Evolutionary conservation across 2,329 filamentous ascomycete species (phyloP), one percentile per base, ranked within the genome.

Genomic region (Phialophora tarda): DNA sequence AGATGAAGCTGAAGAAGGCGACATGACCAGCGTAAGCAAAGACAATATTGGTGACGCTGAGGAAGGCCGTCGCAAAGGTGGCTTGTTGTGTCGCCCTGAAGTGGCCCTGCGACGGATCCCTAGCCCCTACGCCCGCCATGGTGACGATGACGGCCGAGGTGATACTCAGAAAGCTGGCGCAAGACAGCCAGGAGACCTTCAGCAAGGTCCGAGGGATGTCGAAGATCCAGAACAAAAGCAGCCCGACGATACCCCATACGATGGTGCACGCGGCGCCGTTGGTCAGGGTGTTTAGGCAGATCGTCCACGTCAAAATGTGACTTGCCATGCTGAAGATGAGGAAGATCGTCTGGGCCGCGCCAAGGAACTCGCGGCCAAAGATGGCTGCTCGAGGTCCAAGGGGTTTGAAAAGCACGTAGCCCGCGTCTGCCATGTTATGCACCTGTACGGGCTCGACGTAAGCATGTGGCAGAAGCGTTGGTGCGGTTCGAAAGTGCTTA

Each of bases 1-100:
- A 82, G 72, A 89, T 86, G 74, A 91, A 84, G 68, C 82, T 83
- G 76, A 90, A 90, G 79, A 90, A 91, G 68, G 86, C 87, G n/a
- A 88, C 85, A 73, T 89, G 87, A 38, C 87, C 87, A 62, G 87
- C 82, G 79, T 89, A 92, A 63, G 90, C 89, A 67, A 92, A 87
- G 67, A 91, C 82, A 61, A 92, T 91, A 78, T 91, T 91, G 73
- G 81, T 83, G 54, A 90, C 82, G 21, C 86, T 83, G 14, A 86
- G 81, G 73, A 90, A 89, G 23, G 81, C 86, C 53, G 85, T 80
- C 54, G 81, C 79, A 47, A 90, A 81, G 38, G 78, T 78, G 1
- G 84, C 76, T 1, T 80, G 69, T 23, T 78, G 76, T 14, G 78
- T 76, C 23, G 78, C 77, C 21, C 77, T 71, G 47, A 81, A 74